phyloP scores from a whole-genome alignment of 148 eudicot genomes.

The Dysphania ambrosioides region DNA sequence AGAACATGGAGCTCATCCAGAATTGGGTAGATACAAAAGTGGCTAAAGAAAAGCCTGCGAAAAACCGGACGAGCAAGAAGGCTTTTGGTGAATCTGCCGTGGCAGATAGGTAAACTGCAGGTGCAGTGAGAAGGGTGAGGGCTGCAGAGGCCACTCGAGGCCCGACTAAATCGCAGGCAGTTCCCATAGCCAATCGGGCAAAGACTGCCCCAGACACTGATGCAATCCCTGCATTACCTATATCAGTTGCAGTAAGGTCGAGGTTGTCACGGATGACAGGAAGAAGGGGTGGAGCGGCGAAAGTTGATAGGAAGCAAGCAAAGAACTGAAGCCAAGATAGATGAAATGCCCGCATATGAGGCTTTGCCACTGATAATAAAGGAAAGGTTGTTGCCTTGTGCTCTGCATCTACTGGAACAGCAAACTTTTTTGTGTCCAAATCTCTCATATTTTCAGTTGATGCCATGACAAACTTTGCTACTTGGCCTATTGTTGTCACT shows the following conservation, averaged over 20 bases:
- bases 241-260: conserved; percentile 55
- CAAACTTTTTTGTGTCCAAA: conserved; percentile 25
- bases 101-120: conserved; percentile 59
- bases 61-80: conserved; percentile 60
- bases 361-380: conserved; percentile 48
- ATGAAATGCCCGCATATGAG: conserved; percentile 88
- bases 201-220: conserved; percentile 77
- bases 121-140: conserved; percentile 62
- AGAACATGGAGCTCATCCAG: conserved; percentile 99
- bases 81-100: conserved; percentile 26
- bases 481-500: neutral
- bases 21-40: conserved; percentile 83
- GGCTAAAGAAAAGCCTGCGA: conserved; percentile 79
- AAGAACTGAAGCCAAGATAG: conserved; percentile 82
- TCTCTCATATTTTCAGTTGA: neutral
- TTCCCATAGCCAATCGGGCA: conserved; percentile 72
- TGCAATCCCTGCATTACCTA: conserved; percentile 83
- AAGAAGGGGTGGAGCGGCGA: conserved; percentile 80
- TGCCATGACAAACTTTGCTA: neutral
- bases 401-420: conserved; percentile 63
- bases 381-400: conserved; percentile 59
- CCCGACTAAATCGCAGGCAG: conserved; percentile 72
- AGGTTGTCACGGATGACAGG: conserved; percentile 79
- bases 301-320: conserved; percentile 69
- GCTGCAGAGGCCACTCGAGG: conserved; percentile 72